Evolutionary conservation across 2,329 filamentous ascomycete species (phyloP).

Genomic region (Calcarisporium arbuscula): DNA sequence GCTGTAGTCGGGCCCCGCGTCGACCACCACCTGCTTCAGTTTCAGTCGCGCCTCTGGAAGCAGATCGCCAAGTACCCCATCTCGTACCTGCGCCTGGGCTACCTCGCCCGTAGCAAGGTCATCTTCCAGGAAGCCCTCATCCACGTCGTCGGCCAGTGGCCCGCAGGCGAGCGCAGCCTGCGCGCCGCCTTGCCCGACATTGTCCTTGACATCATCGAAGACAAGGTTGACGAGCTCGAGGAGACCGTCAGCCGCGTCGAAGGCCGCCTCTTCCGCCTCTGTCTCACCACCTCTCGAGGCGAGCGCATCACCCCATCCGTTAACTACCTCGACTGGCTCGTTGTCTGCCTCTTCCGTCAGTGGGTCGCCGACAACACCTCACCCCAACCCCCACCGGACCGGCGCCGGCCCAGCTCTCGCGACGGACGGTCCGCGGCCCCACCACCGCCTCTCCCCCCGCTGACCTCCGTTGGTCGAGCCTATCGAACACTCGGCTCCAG

Average conservation of each 20-base stretch:
- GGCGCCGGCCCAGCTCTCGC: slow-evolving; percentile 20
- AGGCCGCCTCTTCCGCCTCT: slow-evolving; percentile 73
- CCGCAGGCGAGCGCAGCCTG: slow-evolving; percentile 69
- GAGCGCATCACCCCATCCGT: slow-evolving; percentile 76
- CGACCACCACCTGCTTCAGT: slow-evolving; percentile 89
- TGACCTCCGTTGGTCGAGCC: slow-evolving; percentile 61
- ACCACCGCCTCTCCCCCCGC: slow-evolving; percentile 34
- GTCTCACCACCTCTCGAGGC: slow-evolving; percentile 69
- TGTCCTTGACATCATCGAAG: slow-evolving; percentile 85
- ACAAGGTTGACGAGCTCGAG: slow-evolving; percentile 88
- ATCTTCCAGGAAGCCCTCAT: slow-evolving; percentile 85
- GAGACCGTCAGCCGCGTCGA: slow-evolving; percentile 77
- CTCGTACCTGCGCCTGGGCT: slow-evolving; percentile 84
- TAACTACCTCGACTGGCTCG: slow-evolving; percentile 84
- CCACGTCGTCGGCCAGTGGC: slow-evolving; percentile 94
- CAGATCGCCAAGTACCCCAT: slow-evolving; percentile 96
- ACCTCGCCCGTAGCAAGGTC: slow-evolving; percentile 73
- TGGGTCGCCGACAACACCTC: slow-evolving; percentile 90
- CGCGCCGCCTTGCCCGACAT: slow-evolving; percentile 64
- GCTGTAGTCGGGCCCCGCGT: slow-evolving; percentile 82
- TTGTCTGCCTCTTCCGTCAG: slow-evolving; percentile 79
- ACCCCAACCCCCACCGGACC: slow-evolving; percentile 45
- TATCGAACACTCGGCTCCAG: slow-evolving; percentile 70
- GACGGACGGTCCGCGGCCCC: slow-evolving; percentile 22
- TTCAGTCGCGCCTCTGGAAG: slow-evolving; percentile 86